Evolutionary conservation across 1,284 basidiomycete species (phyloP), one percentile per base, ranked within the genome.

Genomic region (Sphagnurus paluster): DNA sequence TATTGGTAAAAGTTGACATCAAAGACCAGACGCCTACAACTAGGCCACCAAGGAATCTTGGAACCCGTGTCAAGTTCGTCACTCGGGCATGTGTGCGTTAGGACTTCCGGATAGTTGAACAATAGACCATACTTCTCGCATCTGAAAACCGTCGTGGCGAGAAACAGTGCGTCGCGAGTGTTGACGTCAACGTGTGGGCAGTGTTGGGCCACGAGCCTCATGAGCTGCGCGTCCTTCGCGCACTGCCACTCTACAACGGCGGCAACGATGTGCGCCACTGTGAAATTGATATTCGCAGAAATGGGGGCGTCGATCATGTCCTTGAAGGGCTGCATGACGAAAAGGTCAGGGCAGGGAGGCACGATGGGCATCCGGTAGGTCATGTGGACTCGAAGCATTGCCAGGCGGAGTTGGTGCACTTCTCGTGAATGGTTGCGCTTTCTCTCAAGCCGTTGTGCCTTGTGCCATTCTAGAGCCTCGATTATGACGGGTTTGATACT

Each of bases 401-500:
- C 10, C 4, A 29, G 8, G 20, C 20, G 13, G 4, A 2, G 4
- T 4, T 1, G 1, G 2, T 40, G 28, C 1, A 3, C 1, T 1
- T 2, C 0, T 14, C 39, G 6, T n/a, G 37, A 30, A 5, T 3
- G 5, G 16, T 14, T 13, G 38, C 32, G 25, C 5, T 34, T 37
- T 17, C 25, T 0, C 33, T 39, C 14, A 4, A 39, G 11, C 26
- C 25, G 35, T 14, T 7, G 3, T 2, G n/a, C 14, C 16, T 26
- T 48, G n/a, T 21, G 11, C 3, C 5, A 11, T 8, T 44, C 21
- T 11, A 48, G 4, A 7, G 23, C 20, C 5, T 16, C 30, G 14
- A 48, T 36, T 13, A 48, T 10, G 14, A 20, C 30, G n/a, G 17
- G 35, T 17, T 48, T 48, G 4, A 44, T 44, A 8, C 44, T 48